These are phyloP conservation scores for Pythium insidiosum DNA, from an alignment of 352 stramenopile genomes.

Conservation along the genomic window DNA sequence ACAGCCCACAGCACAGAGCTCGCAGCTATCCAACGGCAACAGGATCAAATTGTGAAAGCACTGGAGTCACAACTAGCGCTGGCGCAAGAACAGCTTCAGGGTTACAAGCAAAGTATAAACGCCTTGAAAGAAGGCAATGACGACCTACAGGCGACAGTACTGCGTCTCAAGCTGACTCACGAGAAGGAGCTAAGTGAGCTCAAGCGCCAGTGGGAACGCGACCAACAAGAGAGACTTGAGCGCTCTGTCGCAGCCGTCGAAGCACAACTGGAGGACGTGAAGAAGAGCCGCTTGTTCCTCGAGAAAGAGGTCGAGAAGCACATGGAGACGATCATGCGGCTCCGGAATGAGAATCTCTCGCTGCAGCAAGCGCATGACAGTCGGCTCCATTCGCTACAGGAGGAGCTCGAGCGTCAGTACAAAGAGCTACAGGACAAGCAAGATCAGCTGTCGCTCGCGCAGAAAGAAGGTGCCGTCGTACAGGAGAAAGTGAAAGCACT, in stretches of 20 bases:
- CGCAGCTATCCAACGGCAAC: slow-evolving; percentile 23
- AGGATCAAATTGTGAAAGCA: slow-evolving; percentile 25
- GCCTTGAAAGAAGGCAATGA: slow-evolving; percentile 39
- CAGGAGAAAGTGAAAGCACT: slow-evolving; percentile 37
- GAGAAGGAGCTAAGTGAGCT: slow-evolving; percentile 42
- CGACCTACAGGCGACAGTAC: slow-evolving; percentile 27
- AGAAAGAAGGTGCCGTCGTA: slow-evolving; percentile 24
- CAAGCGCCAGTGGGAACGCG: slow-evolving; percentile 42
- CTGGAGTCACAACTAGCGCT: slow-evolving; percentile 41
- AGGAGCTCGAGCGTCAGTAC: slow-evolving; percentile 28
- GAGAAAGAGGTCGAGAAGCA: slow-evolving; percentile 64
- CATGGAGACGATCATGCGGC: slow-evolving; percentile 30
- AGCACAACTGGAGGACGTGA: slow-evolving; percentile 55
- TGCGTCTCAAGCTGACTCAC: slow-evolving; percentile 45
- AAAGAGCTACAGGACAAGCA: slow-evolving; percentile 38
- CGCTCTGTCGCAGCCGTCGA: slow-evolving; percentile 45
- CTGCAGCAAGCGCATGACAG: slow-evolving; percentile 36
- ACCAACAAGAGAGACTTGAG: slow-evolving; percentile 45
- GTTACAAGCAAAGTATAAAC: slow-evolving; percentile 16
- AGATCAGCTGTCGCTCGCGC: slow-evolving; percentile 15
- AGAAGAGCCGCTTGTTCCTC: slow-evolving; percentile 41
- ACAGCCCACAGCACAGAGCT: slow-evolving; percentile 27
- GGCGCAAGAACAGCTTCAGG: slow-evolving; percentile 25
- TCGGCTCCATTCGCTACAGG: slow-evolving; percentile 17
- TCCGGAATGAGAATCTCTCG: slow-evolving; percentile 52